phyloP scores from a whole-genome alignment of 768 basidiomycete genomes.

The Kwoniella botswanensis region DNA sequence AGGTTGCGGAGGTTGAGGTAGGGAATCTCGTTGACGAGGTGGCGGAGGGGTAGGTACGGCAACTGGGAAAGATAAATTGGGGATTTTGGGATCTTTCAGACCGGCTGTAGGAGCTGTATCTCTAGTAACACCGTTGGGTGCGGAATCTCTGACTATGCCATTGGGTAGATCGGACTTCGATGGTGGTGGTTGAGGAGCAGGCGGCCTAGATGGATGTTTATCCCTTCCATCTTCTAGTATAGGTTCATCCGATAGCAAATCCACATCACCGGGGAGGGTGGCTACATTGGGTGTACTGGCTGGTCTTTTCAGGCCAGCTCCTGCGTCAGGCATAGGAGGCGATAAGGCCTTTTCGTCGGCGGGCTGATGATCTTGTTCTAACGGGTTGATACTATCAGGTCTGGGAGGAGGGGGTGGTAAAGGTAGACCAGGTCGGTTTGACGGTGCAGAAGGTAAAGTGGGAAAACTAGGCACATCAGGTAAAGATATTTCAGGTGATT shows the following conservation, averaged over 20 bases:
- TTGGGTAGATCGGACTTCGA: constrained; percentile 6
- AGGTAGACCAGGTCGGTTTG: constrained; percentile 29
- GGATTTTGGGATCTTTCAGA: constrained; percentile 3
- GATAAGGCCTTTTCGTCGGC: constrained; percentile 10
- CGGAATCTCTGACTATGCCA: constrained; percentile 12
- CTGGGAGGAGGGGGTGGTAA: constrained; percentile 30
- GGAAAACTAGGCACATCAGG: constrained; percentile 45
- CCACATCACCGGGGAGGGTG: constrained; percentile 22
- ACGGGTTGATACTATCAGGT: constrained; percentile 20
- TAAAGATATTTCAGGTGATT: constrained; percentile 20
- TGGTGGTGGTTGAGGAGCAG: constrained; percentile 5
- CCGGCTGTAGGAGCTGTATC: constrained; percentile 11
- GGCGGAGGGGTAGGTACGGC: constrained; percentile 37
- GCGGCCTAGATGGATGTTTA: constrained; percentile 16
- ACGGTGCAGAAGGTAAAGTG: constrained; percentile 44
- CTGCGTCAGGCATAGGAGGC: constrained; percentile 26
- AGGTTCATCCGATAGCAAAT: constrained; percentile 15
- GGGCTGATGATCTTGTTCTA: background rate
- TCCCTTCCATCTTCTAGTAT: constrained; percentile 13
- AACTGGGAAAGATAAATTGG: constrained; percentile 29
- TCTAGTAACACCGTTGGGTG: constrained; percentile 4
- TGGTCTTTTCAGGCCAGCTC: constrained; percentile 20
- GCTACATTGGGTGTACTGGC: constrained; percentile 31
- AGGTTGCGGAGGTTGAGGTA: constrained; percentile 26
- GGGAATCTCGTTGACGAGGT: constrained; percentile 1